Evolutionary conservation across 331 rosid genomes (phyloP), one percentile per base, ranked within the genome.

Genomic region (Cydonia oblonga): DNA sequence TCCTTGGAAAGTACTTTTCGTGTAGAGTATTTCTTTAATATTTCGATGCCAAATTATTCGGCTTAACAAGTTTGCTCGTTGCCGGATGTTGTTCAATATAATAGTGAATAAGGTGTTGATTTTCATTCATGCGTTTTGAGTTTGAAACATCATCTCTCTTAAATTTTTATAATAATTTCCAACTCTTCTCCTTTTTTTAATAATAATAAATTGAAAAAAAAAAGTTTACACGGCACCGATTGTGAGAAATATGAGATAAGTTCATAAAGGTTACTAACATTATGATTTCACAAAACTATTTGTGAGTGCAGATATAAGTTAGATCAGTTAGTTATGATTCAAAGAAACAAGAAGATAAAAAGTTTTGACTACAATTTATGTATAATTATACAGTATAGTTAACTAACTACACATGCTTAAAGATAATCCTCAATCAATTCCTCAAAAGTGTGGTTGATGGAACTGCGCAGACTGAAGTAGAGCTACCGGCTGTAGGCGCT

Each of bases 161-260:
- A 10, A 3, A 38, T 38, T 38, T 10, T 38, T 38, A 0, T 10
- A 38, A 38, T 38, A 38, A 14, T 38, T 38, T 38, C 0, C 0
- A 38, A 38, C 0, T 38, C 8, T 44, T 0, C 0, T 0, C 0
- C 2, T 44, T 2, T 44, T 14, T 1, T 46, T 46, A 46, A 14
- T 46, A 46, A 46, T 46, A n/a, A n/a, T n/a, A n/a, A n/a, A n/a
- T n/a, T n/a, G n/a, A n/a, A n/a, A n/a, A n/a, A n/a, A n/a, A n/a
- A n/a, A n/a, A 32, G 32, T 29, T 29, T 29, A 5, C 23, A 3
- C 13, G 3, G 1, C 3, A n/a, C 24, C 58, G 3, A 53, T 0
- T 53, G 58, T 7, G 2, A 9, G 59, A 53, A 53, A n/a, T 53
- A 19, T n/a, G 54, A 49, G 3, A 49, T 49, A 49, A 16, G 0